Percentiles rank a stretch among this genome's conserved stretches.
phyloP scores from a whole-genome alignment of 768 basidiomycete species.

The Mycena latifolia region DNA sequence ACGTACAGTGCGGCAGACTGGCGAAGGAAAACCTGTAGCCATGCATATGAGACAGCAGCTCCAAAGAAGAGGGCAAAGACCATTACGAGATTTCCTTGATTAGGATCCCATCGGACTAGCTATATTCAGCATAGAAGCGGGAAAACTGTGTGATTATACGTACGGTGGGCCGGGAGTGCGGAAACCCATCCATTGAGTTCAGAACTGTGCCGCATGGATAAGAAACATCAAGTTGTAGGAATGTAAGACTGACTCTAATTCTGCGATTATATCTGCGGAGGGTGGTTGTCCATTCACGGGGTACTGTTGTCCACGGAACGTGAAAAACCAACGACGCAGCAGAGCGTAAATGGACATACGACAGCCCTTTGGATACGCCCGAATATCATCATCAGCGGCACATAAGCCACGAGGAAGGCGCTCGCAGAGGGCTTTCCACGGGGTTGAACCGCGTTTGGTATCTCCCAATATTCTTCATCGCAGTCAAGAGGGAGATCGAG shows the following conservation, averaged over 20 bases:
- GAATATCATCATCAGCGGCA: slow-evolving; percentile 20
- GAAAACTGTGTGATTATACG: no score
- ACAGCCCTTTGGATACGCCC: slow-evolving; percentile 20
- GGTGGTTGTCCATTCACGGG: slow-evolving; percentile 4
- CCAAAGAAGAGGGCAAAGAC: neutral
- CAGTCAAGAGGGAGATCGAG: slow-evolving; percentile 72
- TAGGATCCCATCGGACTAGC: slow-evolving; percentile 31
- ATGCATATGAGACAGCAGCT: neutral
- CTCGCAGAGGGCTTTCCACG: no score
- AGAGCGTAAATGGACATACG: neutral
- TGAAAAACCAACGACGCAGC: neutral
- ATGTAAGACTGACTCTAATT: slow-evolving; percentile 19
- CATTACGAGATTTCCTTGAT: slow-evolving; percentile 25
- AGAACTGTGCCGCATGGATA: slow-evolving; percentile 2
- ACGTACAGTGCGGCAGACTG: slow-evolving; percentile 31
- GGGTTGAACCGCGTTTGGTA: no score
- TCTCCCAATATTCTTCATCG: no score
- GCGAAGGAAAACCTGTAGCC: slow-evolving; percentile 23
- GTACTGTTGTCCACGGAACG: slow-evolving; percentile 9
- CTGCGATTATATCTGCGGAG: neutral
- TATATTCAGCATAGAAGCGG: neutral
- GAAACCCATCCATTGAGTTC: slow-evolving; percentile 28
- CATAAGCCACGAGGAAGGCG: no score
- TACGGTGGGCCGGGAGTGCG: slow-evolving; percentile 18
- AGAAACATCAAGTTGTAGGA: neutral